Evolutionary conservation across 768 basidiomycete species (phyloP), one percentile per base, ranked within the genome.

Genomic region (Tubosaeta sp.): DNA sequence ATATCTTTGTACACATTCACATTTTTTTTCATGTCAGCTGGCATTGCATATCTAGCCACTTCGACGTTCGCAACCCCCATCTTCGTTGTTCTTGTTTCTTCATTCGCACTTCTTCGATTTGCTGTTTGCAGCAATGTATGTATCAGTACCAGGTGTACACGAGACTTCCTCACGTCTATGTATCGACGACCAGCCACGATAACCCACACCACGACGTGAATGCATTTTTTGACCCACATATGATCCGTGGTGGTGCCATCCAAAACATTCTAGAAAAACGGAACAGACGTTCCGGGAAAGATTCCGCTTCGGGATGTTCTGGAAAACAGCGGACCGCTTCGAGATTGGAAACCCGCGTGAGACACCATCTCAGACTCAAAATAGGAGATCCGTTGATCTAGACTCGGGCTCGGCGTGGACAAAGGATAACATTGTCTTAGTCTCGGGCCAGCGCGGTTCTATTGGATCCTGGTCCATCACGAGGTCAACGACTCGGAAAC

Each of bases 141-240:
- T 70, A 70, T 69, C 24, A 59, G 60, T 70, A 69, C 67, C 67
- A 46, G 50, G 63, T 49, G 56, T 72, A 66, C 57, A 69, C 52
- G n/a, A 41, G 53, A 57, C 60, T 22, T 63, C 56, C 10, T 21
- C 39, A 39, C 49, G 40, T 55, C 43, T 55, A 62, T 62, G 57
- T 62, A 67, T 58, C 53, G 47, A 51, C 48, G 48, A 45, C 49
- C 43, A 38, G 53, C 32, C 51, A 22, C 35, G 32, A 52, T 46
- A 41, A 44, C 48, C 25, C 34, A 25, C 40, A 24, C 31, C 32
- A 49, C 41, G 44, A 44, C 45, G 10, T 22, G 29, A 58, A 49
- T 58, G 32, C 46, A 42, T 24, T 24, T 40, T 24, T 9, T 30
- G 29, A 36, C 10, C 18, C 32, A 6, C 59, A 45, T 24, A 46